These are phyloP conservation scores for Rhizopogon salebrosus DNA, from an alignment of 768 basidiomycete species.

Conservation along the genomic window DNA sequence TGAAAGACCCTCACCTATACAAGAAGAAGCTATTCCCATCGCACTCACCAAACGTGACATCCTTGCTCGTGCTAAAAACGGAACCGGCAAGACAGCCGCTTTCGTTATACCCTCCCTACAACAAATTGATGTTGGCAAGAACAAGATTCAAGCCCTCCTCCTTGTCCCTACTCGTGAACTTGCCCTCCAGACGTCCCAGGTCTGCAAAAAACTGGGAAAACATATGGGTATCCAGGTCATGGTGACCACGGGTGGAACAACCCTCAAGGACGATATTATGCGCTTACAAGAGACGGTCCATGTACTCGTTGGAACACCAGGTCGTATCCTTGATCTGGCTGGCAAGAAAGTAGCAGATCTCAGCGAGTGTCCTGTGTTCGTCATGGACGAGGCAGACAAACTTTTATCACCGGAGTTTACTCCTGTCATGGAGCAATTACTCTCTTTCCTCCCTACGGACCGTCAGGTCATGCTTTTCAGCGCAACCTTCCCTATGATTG, in stretches of 20 bases:
- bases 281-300: slow-evolving; percentile 87
- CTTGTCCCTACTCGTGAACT: slow-evolving; percentile 99
- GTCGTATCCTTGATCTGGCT: slow-evolving; percentile 90
- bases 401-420: slow-evolving; percentile 96
- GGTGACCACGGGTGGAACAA: slow-evolving; percentile 98
- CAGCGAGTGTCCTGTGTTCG: slow-evolving; percentile 90
- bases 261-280: slow-evolving; percentile 96
- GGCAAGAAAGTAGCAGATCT: slow-evolving; percentile 93
- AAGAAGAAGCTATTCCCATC: slow-evolving; percentile 97
- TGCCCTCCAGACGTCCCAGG: slow-evolving; percentile 97
- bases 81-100: slow-evolving; percentile 97
- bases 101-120: slow-evolving; percentile 98
- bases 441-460: slow-evolving; percentile 76
- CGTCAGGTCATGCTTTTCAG: slow-evolving; percentile 99
- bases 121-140: slow-evolving; percentile 76
- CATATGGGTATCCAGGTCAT: slow-evolving; percentile 96
- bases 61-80: slow-evolving; percentile 93
- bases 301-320: slow-evolving; percentile 95
- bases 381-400: slow-evolving; percentile 99
- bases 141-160: slow-evolving; percentile 92
- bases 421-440: slow-evolving; percentile 95
- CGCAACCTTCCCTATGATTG: slow-evolving; percentile 97
- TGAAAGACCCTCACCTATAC: slow-evolving; percentile 95
- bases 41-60: slow-evolving; percentile 92
- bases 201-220: slow-evolving; percentile 94